These are phyloP conservation scores for Teratosphaeria destructans DNA, from an alignment of 2,329 filamentous ascomycete genomes.

Conservation along the genomic window DNA sequence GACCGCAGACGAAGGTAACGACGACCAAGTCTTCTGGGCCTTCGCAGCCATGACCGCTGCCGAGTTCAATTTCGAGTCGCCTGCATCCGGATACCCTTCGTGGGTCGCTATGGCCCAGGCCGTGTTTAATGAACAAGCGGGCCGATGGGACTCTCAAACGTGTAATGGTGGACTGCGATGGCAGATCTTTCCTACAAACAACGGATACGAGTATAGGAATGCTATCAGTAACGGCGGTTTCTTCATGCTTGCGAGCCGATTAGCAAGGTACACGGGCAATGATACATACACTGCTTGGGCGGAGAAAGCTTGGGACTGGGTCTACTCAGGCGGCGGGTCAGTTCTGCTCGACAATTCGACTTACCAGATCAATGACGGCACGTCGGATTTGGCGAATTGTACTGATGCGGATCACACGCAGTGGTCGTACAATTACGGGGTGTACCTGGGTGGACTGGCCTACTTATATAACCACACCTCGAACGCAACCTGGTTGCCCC, in stretches of 20 bases:
- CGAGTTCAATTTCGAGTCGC: constrained; percentile 38
- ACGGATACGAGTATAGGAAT: constrained; percentile 49
- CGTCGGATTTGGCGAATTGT: constrained; percentile 36
- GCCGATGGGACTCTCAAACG: constrained; percentile 27
- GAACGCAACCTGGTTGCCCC: constrained; percentile 9
- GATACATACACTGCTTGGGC: constrained; percentile 57
- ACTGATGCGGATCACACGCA: constrained; percentile 35
- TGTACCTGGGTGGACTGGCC: constrained; percentile 27
- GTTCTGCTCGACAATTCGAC: constrained; percentile 35
- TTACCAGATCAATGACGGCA: constrained; percentile 37
- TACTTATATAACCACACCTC: constrained; percentile 10
- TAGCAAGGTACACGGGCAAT: constrained; percentile 32
- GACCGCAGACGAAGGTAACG: constrained; percentile 34
- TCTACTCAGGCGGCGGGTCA: constrained; percentile 28
- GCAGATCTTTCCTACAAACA: constrained; percentile 22
- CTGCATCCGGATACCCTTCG: constrained; percentile 26
- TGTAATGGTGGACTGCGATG: constrained; percentile 31
- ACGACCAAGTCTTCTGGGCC: constrained; percentile 50
- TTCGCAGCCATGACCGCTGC: constrained; percentile 40
- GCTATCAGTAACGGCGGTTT: constrained; percentile 40
- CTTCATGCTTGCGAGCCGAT: constrained; percentile 38
- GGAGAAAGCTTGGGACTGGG: constrained; percentile 29
- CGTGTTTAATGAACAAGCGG: constrained; percentile 30
- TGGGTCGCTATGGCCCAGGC: constrained; percentile 36
- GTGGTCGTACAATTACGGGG: constrained; percentile 35